Conservation (phyloP, 176 grass and related monocot species). For the Triticum monococcum region DNA sequence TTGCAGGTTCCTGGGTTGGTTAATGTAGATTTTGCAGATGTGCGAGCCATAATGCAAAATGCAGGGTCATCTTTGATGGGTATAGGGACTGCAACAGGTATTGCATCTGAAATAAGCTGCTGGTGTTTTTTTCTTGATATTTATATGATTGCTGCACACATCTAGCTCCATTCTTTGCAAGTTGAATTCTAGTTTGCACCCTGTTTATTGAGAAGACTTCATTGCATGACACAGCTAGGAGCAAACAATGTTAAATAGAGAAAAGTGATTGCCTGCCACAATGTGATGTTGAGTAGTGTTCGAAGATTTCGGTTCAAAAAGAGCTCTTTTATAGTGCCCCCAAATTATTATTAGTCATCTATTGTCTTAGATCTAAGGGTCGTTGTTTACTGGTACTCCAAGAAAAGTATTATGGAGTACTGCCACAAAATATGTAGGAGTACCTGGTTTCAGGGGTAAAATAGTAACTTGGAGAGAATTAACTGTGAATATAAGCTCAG, state of each 20-base stretch:
- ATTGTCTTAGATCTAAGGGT: neutral
- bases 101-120: slow-evolving; percentile 8
- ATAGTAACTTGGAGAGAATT: neutral
- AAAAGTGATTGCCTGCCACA: neutral
- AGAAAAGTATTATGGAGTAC: neutral
- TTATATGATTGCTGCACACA: neutral
- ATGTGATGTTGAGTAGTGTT: neutral
- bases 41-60: slow-evolving; percentile 91
- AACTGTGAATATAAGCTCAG: neutral
- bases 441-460: neutral
- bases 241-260: slow-evolving; percentile 19
- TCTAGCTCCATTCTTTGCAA: neutral
- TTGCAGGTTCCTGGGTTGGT: slow-evolving; percentile 89
- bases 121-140: neutral
- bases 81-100: slow-evolving; percentile 96
- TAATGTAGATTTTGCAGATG: slow-evolving; percentile 99
- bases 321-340: neutral
- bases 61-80: slow-evolving; percentile 99
- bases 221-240: neutral
- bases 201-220: neutral
- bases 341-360: neutral
- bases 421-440: neutral
- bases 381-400: neutral
- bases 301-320: neutral
- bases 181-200: neutral